A percentile compares a stretch with the other conserved stretches of the same genome.
Evolutionary conservation across 495 filamentous ascomycete species (phyloP).

Genomic region (Lophiostoma macrostomum): DNA sequence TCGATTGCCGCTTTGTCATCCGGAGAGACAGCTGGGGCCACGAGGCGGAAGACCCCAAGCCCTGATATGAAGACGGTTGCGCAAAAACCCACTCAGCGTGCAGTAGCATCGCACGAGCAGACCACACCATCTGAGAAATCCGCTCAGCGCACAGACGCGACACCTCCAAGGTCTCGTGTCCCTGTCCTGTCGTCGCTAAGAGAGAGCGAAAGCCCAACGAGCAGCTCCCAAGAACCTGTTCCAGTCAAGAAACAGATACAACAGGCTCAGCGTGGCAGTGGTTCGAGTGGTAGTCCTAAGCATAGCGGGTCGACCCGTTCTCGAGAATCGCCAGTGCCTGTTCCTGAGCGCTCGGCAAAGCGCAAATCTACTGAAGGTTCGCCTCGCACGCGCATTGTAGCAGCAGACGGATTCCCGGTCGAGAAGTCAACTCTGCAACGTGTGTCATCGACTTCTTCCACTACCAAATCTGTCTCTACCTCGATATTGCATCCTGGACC

Average conservation of each 20-base stretch:
- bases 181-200: slow-evolving; percentile 19
- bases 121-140: slow-evolving; percentile 5
- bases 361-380: slow-evolving; percentile 10
- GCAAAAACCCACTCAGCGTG: too few species aligned
- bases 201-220: slow-evolving; percentile 11
- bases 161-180: slow-evolving; percentile 13
- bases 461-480: slow-evolving; percentile 17
- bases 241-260: too few species aligned
- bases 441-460: slow-evolving; percentile 29
- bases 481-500: slow-evolving; percentile 25
- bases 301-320: slow-evolving; percentile 2
- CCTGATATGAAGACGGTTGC: too few species aligned
- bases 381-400: slow-evolving; percentile 10
- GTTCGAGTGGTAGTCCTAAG: slow-evolving; percentile 7
- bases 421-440: slow-evolving; percentile 23
- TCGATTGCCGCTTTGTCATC: background rate
- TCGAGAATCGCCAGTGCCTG: slow-evolving; percentile 12
- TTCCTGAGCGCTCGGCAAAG: slow-evolving; percentile 1
- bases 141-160: background rate
- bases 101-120: too few species aligned
- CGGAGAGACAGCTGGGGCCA: too few species aligned
- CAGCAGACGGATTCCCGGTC: slow-evolving; percentile 4
- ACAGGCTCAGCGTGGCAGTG: slow-evolving; percentile 1
- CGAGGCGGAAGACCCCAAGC: slow-evolving; percentile 25
- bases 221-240: background rate